Base-by-base conservation (phyloP, 176 grass and related monocot genomes). In the Saccharum spontaneum region DNA sequence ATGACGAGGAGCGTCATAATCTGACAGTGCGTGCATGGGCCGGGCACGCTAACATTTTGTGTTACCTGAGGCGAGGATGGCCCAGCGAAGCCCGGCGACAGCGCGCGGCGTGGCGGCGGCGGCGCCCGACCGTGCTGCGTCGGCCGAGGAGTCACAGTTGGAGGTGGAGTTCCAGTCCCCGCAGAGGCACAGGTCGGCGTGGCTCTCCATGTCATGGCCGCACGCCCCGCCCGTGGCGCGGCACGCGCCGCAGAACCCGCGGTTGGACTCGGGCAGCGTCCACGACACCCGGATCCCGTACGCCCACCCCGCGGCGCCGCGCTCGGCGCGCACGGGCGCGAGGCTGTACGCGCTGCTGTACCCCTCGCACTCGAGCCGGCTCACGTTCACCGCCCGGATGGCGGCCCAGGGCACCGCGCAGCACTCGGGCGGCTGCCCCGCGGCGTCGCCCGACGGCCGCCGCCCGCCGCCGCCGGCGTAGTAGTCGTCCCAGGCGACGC, bases 291-390 rank as follows among this genome's bases (percentile, higher is more conserved):
- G 84, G 49, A 98, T 88, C 62, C 96, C 96, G 75, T 98, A 98
- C 4, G 86, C 61, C 96, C 96, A 98, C 1, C 87, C 83, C 17
- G 86, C 79, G 7, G 96, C 80, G 72, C 28, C 93, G 86, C 28
- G 89, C 14, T 76, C 65, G 3, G 80, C 76, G 50, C 91, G 77
- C 75, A 98, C 69, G 20, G 96, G 96, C 57, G 96, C 93, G 10
- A 95, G 71, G 80, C 86, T 98, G 91, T 98, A 98, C 6, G 96
- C 93, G 44, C 96, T 98, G 86, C 93, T 98, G 93, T 98, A 98
- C 55, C 96, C 96, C 71, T 98, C 91, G 78, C 96, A 98, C 75
- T 91, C 59, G 6, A 98, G 81, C 31, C 89, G 91, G 61, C 83
- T 91, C 67, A 98, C 84, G 84, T 98, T 98, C 86, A 98, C 87